Evolutionary conservation across 305 asterid species (phyloP), one percentile per base, ranked within the genome.

Genomic region (Rubia tinctorum): DNA sequence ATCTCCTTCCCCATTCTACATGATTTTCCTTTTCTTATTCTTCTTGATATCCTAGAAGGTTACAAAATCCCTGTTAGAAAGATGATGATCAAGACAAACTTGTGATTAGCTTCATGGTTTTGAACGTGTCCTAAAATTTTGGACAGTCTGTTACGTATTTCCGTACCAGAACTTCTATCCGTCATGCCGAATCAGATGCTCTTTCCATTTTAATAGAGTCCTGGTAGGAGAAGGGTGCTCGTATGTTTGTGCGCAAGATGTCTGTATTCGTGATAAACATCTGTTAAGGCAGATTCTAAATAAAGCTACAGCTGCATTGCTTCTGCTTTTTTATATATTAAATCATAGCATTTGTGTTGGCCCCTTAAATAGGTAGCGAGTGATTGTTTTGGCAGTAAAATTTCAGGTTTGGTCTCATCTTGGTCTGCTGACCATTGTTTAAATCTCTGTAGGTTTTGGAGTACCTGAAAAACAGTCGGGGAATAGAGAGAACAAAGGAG

Each of bases 401-500:
- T 18, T 61, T 34, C 53, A 51, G 18, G 43, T 3, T 34, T 43
- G 42, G 72, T 49, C 62, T 49, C n/a, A 14, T 14, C 47, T 30
- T 66, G 44, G 71, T 18, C 68, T 23, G 20, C n/a, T n/a, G n/a
- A 55, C 13, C 17, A 70, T 25, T n/a, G 30, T 44, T n/a, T 71
- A 71, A 37, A 14, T 17, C 70, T 59, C 17, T 71, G 37, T 53
- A 95, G 99, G 98, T 96, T 68, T 80, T 92, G 43, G 91, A 88
- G 22, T 92, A 88, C 87, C 93, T 92, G 18, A 87, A 87, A 3
- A 92, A 80, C 82, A 95, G 99, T 76, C 78, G 64, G 4, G 98
- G 99, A 58, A 89, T 95, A 49, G 81, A 90, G 88, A 86, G 89
- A 82, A 90, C 98, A 37, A 85, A 82, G 77, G 98, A 92, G 82